Evolutionary conservation across 495 filamentous ascomycete genomes (phyloP).

Genomic region (Astrothelium macrocarpum): DNA sequence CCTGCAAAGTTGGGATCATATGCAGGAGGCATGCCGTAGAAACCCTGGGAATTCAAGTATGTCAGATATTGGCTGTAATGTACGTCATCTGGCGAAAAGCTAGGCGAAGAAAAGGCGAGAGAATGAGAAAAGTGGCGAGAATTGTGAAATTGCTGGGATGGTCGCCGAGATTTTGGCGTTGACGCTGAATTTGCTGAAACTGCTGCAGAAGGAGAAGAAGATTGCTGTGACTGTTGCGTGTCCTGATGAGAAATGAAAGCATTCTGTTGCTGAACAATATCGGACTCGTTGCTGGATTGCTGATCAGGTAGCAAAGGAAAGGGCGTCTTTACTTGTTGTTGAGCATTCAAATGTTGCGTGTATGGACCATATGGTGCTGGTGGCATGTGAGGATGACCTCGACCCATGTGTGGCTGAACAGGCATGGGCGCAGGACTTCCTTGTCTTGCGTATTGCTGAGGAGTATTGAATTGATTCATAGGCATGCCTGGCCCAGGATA

Average conservation of each 20-base stretch:
- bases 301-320: conserved; percentile 35
- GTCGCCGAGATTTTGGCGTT: neutral
- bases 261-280: neutral
- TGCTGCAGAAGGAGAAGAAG: neutral
- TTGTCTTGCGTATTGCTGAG: neutral
- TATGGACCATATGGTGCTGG: conserved; percentile 41
- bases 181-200: neutral
- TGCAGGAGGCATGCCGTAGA: conserved; percentile 33
- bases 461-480: neutral
- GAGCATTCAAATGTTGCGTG: conserved; percentile 43
- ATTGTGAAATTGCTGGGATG: neutral
- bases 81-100: conserved; percentile 60
- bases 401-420: conserved; percentile 60
- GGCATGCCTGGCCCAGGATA: conserved; percentile 34
- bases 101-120: conserved; percentile 30
- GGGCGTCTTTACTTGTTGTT: conserved; percentile 56
- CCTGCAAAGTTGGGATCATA: conserved; percentile 30
- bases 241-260: neutral
- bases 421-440: conserved; percentile 63
- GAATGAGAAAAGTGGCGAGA: conserved; percentile 23
- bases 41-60: conserved; percentile 42
- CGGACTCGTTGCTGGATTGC: conserved; percentile 9
- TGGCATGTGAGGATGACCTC: conserved; percentile 28
- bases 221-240: neutral
- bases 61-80: conserved; percentile 71